Evolutionary conservation across 2,329 filamentous ascomycete genomes (phyloP).

Genomic region (Colletotrichum cordylinicola): DNA sequence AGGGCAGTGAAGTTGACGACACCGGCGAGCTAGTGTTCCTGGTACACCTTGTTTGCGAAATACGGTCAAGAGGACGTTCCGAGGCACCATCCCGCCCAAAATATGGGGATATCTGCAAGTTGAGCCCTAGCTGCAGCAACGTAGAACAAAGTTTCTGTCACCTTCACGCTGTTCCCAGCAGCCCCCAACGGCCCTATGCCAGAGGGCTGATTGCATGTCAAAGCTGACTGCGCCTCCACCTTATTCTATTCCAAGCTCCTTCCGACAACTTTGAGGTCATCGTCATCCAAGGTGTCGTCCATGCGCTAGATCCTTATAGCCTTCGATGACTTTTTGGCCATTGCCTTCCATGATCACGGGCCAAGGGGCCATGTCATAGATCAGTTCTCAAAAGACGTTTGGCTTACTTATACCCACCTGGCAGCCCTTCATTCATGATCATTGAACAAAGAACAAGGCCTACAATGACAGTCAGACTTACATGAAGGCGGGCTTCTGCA

Average conservation of each 20-base stretch:
- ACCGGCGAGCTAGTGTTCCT: not conserved
- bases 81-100: constrained; percentile 2
- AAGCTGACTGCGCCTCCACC: not conserved
- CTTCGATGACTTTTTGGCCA: not conserved
- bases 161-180: not conserved
- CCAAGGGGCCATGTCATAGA: not conserved
- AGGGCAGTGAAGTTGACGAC: not conserved
- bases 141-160: not conserved
- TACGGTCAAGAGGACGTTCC: not conserved
- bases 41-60: not conserved
- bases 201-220: constrained; percentile 1
- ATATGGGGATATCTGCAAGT: constrained; percentile 25
- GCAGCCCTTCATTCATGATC: not conserved
- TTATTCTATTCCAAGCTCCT: constrained; percentile 11
- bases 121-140: not conserved
- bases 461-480: not conserved
- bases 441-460: not conserved
- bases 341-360: not conserved
- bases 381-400: not conserved
- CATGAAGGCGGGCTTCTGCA: not conserved
- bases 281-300: not conserved
- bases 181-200: not conserved
- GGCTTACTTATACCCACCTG: not conserved
- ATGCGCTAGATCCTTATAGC: not conserved
- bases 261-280: not conserved